Percentiles rank a stretch among this genome's conserved stretches.
These are phyloP conservation scores for Daldinia decipiens DNA, from an alignment of 495 filamentous ascomycete species.

Conservation along the genomic window DNA sequence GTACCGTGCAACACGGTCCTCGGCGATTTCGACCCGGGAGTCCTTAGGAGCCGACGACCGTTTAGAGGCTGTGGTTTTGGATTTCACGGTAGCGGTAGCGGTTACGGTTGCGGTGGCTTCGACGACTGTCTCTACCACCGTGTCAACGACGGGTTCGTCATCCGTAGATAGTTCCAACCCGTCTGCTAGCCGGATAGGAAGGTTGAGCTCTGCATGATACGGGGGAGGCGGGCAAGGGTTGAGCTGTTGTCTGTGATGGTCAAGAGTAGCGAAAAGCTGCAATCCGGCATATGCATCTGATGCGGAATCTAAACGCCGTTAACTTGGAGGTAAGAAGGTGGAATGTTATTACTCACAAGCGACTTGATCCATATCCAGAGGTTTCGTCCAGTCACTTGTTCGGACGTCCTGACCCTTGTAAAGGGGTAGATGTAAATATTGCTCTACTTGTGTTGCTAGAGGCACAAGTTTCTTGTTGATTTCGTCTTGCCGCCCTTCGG, in stretches of 20 bases:
- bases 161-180: conserved; percentile 43
- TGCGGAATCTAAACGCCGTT: conserved; percentile 71
- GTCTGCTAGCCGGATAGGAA: conserved; percentile 65
- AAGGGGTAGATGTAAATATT: conserved; percentile 79
- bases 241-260: conserved; percentile 71
- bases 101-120: neutral
- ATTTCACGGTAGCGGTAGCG: neutral
- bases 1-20: conserved; percentile 49
- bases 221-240: conserved; percentile 76
- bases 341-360: conserved; percentile 65
- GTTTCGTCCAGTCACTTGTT: conserved; percentile 73
- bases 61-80: conserved; percentile 9
- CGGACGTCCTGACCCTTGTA: conserved; percentile 76
- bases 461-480: conserved; percentile 74
- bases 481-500: conserved; percentile 55
- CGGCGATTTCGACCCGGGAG: conserved; percentile 51
- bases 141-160: conserved; percentile 26
- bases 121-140: conserved; percentile 28
- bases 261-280: conserved; percentile 74
- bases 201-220: conserved; percentile 69
- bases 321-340: neutral
- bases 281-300: conserved; percentile 84
- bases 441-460: conserved; percentile 72
- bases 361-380: conserved; percentile 72
- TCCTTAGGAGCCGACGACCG: conserved; percentile 37